Evolutionary conservation across 257 asterid genomes (phyloP).

Genomic region (Ophiorrhiza pumila): DNA sequence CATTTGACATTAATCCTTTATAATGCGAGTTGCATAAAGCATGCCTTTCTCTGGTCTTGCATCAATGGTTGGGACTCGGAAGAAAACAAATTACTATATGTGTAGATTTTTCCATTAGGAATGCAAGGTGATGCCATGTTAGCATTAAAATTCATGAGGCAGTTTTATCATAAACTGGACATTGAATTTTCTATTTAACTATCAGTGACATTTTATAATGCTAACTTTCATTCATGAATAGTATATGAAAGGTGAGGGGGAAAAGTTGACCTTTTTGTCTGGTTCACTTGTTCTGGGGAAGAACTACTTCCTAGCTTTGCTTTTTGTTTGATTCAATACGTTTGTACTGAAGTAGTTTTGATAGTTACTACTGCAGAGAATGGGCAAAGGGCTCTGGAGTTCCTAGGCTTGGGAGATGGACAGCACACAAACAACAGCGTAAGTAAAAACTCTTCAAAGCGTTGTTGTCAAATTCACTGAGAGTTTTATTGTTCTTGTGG

Average conservation of each 20-base stretch:
- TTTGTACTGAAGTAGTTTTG: not conserved
- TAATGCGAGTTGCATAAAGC: not conserved
- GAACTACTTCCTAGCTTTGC: no score
- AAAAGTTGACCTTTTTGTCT: no score
- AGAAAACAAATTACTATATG: no score
- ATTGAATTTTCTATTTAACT: not conserved
- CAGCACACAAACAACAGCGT: slow-evolving; percentile 15
- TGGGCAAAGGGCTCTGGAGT: slow-evolving; percentile 34
- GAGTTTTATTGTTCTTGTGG: no score
- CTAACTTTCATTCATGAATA: no score
- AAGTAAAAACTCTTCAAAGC: not conserved
- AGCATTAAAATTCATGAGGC: not conserved
- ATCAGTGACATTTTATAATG: not conserved
- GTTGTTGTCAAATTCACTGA: not conserved
- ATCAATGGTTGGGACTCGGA: no score
- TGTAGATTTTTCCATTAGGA: no score
- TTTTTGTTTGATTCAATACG: not conserved
- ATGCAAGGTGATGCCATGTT: not conserved
- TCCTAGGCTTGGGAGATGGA: slow-evolving; percentile 29
- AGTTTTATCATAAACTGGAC: not conserved
- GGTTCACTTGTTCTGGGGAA: no score
- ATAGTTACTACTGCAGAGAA: slow-evolving; percentile 34
- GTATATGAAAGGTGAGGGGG: no score
- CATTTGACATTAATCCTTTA: not conserved
- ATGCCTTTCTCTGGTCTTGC: not conserved